Evolutionary conservation across 1,139 yeast species (phyloP).

Genomic region (Pichia sp.): DNA sequence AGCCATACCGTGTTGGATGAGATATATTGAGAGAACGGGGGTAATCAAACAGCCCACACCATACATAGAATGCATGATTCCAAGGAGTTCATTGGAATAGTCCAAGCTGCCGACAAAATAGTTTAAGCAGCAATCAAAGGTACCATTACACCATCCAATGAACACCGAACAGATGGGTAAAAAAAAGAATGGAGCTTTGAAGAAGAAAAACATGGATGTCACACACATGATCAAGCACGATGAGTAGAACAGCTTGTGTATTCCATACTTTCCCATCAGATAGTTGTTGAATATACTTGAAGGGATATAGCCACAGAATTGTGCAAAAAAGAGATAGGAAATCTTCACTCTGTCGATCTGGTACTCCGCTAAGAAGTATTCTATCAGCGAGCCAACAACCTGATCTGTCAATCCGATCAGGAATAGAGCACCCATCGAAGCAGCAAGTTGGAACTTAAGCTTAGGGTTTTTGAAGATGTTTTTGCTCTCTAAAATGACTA

Average conservation of each 20-base stretch:
- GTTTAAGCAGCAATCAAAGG: constrained; percentile 57
- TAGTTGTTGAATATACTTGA: constrained; percentile 33
- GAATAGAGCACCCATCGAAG: constrained; percentile 38
- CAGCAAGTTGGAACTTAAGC: constrained; percentile 42
- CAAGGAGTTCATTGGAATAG: constrained; percentile 60
- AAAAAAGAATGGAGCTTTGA: constrained; percentile 39
- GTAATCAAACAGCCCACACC: constrained; percentile 67
- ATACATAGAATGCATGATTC: constrained; percentile 62
- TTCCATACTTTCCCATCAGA: constrained; percentile 29
- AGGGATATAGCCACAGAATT: constrained; percentile 35
- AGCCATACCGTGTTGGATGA: constrained; percentile 30
- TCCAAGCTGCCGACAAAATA: constrained; percentile 54
- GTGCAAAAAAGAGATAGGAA: constrained; percentile 34
- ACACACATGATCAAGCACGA: constrained; percentile 20
- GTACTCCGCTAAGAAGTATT: constrained; percentile 44
- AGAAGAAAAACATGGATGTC: constrained; percentile 21
- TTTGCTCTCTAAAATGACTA: constrained; percentile 34
- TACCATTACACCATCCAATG: constrained; percentile 57
- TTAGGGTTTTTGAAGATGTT: constrained; percentile 31
- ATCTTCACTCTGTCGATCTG: constrained; percentile 39
- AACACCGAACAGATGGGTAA: constrained; percentile 39
- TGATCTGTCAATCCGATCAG: constrained; percentile 56
- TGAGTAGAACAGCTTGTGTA: constrained; percentile 26
- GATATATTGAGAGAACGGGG: constrained; percentile 38
- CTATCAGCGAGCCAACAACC: constrained; percentile 53